Evolutionary conservation across 257 asterid genomes (phyloP).

Genomic region (Ilex aquifolium): DNA sequence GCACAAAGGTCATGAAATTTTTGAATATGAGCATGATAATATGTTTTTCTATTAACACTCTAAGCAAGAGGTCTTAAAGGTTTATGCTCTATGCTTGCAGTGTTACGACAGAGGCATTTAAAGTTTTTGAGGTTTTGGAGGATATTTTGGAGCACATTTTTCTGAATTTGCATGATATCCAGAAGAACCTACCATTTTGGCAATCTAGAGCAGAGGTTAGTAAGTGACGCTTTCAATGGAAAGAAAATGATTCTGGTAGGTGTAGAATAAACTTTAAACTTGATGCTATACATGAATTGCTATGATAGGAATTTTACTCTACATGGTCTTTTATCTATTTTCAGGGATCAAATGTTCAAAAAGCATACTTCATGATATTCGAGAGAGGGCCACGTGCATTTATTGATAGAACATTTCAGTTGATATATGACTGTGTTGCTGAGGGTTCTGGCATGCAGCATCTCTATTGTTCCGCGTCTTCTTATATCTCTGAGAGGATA

Average conservation of each 20-base stretch:
- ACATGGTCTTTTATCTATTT: conserved; percentile 8
- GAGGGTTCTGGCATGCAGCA: conserved; percentile 67
- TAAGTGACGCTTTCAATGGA: not conserved
- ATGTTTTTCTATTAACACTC: conserved; percentile 4
- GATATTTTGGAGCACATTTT: conserved; percentile 62
- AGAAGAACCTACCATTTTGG: conserved; percentile 82
- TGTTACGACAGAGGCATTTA: conserved; percentile 39
- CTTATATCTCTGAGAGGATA: conserved; percentile 87
- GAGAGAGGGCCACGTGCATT: conserved; percentile 87
- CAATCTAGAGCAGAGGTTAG: conserved; percentile 85
- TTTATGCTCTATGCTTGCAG: conserved; percentile 39
- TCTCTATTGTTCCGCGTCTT: conserved; percentile 55
- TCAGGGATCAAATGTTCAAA: conserved; percentile 70
- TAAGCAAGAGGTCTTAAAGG: conserved; percentile 8
- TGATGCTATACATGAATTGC: too few species aligned
- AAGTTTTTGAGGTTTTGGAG: conserved; percentile 59
- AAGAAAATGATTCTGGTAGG: too few species aligned
- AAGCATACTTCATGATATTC: conserved; percentile 88
- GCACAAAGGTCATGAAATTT: too few species aligned
- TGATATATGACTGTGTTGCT: conserved; percentile 50
- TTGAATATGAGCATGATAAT: not conserved
- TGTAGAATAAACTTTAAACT: too few species aligned
- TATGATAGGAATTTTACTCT: too few species aligned
- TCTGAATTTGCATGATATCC: conserved; percentile 67
- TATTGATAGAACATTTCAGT: conserved; percentile 61